phyloP scores from a whole-genome alignment of 805 yeast genomes.

The Cyberlindnera xylosilytica region DNA sequence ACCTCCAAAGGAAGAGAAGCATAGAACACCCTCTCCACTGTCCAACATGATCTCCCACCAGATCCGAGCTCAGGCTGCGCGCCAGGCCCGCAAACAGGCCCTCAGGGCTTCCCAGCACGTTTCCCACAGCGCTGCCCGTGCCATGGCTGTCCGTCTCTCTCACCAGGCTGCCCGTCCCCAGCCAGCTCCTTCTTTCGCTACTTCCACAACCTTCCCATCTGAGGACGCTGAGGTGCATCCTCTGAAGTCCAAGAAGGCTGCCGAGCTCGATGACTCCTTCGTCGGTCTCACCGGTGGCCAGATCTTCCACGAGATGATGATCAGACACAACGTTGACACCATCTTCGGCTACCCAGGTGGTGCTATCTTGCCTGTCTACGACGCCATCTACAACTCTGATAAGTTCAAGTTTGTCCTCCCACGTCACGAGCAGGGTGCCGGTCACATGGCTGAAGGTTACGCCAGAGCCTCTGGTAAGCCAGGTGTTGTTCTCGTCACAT shows the following conservation, averaged over 20 bases:
- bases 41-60: slow-evolving; percentile 16
- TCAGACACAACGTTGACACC: slow-evolving; percentile 91
- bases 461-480: slow-evolving; percentile 95
- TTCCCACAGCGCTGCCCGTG: slow-evolving; percentile 10
- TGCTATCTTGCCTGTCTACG: slow-evolving; percentile 96
- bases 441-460: slow-evolving; percentile 99
- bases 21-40: neutral
- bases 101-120: slow-evolving; percentile 10
- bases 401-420: slow-evolving; percentile 90
- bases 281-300: slow-evolving; percentile 98
- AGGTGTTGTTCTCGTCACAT: slow-evolving; percentile 97
- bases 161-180: slow-evolving; percentile 22
- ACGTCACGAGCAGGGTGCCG: slow-evolving; percentile 98
- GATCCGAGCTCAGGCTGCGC: slow-evolving; percentile 21
- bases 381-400: slow-evolving; percentile 90
- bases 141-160: slow-evolving; percentile 13
- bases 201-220: slow-evolving; percentile 12
- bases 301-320: slow-evolving; percentile 98
- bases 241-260: slow-evolving; percentile 5
- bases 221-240: slow-evolving; percentile 6
- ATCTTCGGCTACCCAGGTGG: slow-evolving; percentile 99
- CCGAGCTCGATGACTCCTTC: slow-evolving; percentile 72
- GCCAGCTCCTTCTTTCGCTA: slow-evolving; percentile 29
- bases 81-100: slow-evolving; percentile 17
- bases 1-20: neutral